A percentile compares a stretch with the other conserved stretches of the same genome.
Conservation (phyloP, 2,329 filamentous ascomycete genomes). For the Penicillium sp. region DNA sequence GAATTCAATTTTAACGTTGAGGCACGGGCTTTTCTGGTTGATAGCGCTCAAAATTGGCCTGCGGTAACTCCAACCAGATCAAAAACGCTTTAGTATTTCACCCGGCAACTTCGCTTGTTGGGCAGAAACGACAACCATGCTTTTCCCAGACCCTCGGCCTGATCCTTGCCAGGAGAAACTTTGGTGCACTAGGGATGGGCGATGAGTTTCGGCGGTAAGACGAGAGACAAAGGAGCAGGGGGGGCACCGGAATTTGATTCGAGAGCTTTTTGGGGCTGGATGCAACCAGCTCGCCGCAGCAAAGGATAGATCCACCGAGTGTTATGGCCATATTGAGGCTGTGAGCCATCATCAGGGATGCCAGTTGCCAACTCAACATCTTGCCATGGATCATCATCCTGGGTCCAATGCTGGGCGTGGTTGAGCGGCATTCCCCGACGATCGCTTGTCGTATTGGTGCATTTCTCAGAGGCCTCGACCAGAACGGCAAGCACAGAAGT, state of each 20-base stretch:
- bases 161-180: constrained; percentile 28
- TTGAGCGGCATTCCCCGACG: constrained; percentile 18
- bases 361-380: constrained; percentile 31
- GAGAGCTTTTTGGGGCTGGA: constrained; percentile 16
- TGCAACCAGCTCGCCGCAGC: constrained; percentile 15
- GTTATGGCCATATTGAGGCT: constrained; percentile 18
- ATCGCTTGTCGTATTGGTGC: constrained; percentile 21
- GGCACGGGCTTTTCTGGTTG: constrained; percentile 6
- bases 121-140: constrained; percentile 18
- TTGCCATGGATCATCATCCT: constrained; percentile 24
- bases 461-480: neutral
- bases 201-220: constrained; percentile 23
- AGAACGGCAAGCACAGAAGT: constrained; percentile 12
- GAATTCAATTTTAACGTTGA: constrained; percentile 42
- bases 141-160: constrained; percentile 12
- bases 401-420: constrained; percentile 14
- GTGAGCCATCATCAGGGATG: constrained; percentile 20
- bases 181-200: constrained; percentile 21
- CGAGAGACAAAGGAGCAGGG: constrained; percentile 24
- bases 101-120: constrained; percentile 19
- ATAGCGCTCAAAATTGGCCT: constrained; percentile 8
- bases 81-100: constrained; percentile 1
- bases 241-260: constrained; percentile 27
- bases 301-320: constrained; percentile 18
- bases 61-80: constrained; percentile 1